phyloP scores from a whole-genome alignment of 306 rosid species.

The Sicyos baderoa region DNA sequence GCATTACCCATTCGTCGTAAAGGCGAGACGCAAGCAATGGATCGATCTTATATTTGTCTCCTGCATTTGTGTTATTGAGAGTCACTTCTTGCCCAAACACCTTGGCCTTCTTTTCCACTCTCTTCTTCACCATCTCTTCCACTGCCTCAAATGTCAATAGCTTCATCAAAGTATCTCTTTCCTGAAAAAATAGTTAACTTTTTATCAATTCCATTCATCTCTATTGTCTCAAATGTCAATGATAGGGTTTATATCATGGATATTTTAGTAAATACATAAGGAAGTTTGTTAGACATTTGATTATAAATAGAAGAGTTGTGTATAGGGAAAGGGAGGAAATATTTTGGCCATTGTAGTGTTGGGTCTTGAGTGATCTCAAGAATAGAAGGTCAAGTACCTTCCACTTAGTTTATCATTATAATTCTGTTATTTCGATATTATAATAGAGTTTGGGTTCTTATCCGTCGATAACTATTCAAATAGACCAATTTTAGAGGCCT shows the following conservation, averaged over 20 bases:
- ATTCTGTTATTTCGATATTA: too few species aligned
- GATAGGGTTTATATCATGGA: too few species aligned
- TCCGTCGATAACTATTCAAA: too few species aligned
- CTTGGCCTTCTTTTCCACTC: constrained; percentile 77
- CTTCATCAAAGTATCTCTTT: constrained; percentile 63
- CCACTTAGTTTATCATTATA: too few species aligned
- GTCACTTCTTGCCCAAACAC: constrained; percentile 58
- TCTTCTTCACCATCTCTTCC: constrained; percentile 66
- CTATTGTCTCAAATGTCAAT: background rate
- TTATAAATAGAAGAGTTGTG: too few species aligned
- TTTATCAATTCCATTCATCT: background rate
- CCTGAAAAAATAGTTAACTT: constrained; percentile 34
- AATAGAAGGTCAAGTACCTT: too few species aligned
- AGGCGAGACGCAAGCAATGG: constrained; percentile 48
- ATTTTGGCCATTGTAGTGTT: too few species aligned
- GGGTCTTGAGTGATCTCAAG: too few species aligned
- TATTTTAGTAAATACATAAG: too few species aligned
- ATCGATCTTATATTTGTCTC: constrained; percentile 41
- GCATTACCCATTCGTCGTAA: constrained; percentile 72
- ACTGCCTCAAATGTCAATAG: constrained; percentile 60
- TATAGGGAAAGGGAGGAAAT: too few species aligned
- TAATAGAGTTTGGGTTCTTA: too few species aligned
- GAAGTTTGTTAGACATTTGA: too few species aligned
- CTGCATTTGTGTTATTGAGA: constrained; percentile 18
- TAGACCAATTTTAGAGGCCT: background rate